Evolutionary conservation across 1,139 yeast species (phyloP).

Genomic region (Chernovozyma aurita): DNA sequence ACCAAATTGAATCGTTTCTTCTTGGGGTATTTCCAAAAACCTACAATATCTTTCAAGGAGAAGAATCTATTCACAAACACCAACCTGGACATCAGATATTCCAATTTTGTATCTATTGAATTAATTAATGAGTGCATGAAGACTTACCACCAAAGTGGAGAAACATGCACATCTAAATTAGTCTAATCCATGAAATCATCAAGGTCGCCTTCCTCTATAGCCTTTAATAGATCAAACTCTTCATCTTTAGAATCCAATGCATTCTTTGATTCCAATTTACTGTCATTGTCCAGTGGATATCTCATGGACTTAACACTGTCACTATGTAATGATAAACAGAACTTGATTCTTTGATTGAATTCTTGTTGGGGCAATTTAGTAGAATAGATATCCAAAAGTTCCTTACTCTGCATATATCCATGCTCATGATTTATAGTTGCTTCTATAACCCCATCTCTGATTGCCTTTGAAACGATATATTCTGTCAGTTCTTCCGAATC

Average conservation of each 20-base stretch:
- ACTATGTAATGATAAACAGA: constrained; percentile 85
- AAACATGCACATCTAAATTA: too few species aligned
- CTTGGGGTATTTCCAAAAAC: too few species aligned
- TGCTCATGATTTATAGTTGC: constrained; percentile 88
- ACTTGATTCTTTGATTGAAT: constrained; percentile 89
- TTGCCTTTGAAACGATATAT: constrained; percentile 93
- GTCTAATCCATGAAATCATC: constrained; percentile 47
- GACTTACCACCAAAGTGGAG: too few species aligned
- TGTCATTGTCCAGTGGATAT: constrained; percentile 54
- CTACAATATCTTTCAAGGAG: too few species aligned
- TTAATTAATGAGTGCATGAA: too few species aligned
- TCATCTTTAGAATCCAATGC: constrained; percentile 35
- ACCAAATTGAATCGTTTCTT: too few species aligned
- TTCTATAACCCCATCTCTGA: constrained; percentile 96
- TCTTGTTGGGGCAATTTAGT: constrained; percentile 83
- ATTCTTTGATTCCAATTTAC: constrained; percentile 27
- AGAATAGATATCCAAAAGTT: constrained; percentile 80
- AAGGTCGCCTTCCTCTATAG: constrained; percentile 47
- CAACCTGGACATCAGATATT: too few species aligned
- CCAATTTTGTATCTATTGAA: too few species aligned
- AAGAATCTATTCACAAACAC: too few species aligned
- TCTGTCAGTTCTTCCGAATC: constrained; percentile 96
- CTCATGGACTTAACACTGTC: constrained; percentile 96
- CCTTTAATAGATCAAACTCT: constrained; percentile 42
- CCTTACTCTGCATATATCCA: constrained; percentile 90